These are phyloP conservation scores for Myotisia sp. DNA, from an alignment of 2,329 filamentous ascomycete genomes.

Conservation along the genomic window DNA sequence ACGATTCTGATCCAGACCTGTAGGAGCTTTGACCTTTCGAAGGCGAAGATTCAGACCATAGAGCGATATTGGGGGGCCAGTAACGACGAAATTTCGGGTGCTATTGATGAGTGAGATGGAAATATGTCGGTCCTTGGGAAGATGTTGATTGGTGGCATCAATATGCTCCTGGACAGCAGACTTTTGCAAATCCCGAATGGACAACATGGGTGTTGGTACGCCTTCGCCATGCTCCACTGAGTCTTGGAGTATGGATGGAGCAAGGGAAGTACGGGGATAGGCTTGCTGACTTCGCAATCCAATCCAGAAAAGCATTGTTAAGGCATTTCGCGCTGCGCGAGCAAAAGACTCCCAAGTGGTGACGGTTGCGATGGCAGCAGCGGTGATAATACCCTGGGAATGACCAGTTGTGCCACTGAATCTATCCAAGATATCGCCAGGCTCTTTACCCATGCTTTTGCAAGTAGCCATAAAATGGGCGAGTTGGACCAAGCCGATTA, in stretches of 20 bases:
- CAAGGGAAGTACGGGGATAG: conserved; percentile 86
- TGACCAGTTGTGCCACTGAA: conserved; percentile 86
- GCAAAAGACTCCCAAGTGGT: conserved; percentile 88
- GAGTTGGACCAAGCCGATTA: conserved; percentile 92
- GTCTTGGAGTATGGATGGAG: conserved; percentile 79
- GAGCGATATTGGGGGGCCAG: conserved; percentile 85
- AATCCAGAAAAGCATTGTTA: conserved; percentile 97
- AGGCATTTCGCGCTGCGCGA: conserved; percentile 60
- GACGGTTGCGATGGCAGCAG: conserved; percentile 77
- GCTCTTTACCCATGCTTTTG: conserved; percentile 76
- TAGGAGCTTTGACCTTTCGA: conserved; percentile 92
- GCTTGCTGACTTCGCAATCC: conserved; percentile 93
- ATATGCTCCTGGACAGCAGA: conserved; percentile 91
- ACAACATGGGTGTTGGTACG: conserved; percentile 92
- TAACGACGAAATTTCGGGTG: conserved; percentile 90
- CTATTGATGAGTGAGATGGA: conserved; percentile 93
- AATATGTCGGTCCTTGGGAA: conserved; percentile 84
- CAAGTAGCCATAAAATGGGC: conserved; percentile 92
- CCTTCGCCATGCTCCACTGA: conserved; percentile 90
- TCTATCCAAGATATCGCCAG: conserved; percentile 71
- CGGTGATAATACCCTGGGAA: conserved; percentile 90
- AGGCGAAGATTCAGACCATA: conserved; percentile 92
- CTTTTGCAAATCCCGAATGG: conserved; percentile 81
- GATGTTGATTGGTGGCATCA: conserved; percentile 89
- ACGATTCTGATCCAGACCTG: conserved; percentile 89